phyloP scores from a whole-genome alignment of 352 stramenopile genomes.

The Pythium phragmiticola region DNA sequence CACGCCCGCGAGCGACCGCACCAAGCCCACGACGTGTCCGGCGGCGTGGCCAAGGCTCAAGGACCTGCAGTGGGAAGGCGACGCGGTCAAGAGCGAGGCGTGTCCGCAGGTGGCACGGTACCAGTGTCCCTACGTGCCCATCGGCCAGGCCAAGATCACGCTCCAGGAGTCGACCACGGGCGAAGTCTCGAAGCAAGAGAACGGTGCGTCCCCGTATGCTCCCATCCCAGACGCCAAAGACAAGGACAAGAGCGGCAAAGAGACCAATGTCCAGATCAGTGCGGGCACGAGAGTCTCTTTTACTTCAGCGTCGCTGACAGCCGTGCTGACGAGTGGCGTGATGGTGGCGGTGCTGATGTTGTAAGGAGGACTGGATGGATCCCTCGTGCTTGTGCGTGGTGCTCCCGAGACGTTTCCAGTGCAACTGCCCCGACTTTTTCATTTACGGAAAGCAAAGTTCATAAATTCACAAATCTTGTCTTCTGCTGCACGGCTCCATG shows the following conservation, averaged over 20 bases:
- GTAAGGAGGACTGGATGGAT: background rate
- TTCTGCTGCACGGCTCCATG: background rate
- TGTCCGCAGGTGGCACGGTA: conserved; percentile 32
- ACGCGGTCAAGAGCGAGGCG: conserved; percentile 5
- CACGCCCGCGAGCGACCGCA: conserved; percentile 20
- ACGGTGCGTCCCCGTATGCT: background rate
- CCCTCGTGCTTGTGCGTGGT: too few species aligned
- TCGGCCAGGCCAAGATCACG: conserved; percentile 1
- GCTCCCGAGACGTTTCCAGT: too few species aligned
- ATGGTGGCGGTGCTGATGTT: background rate
- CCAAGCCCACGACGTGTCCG: conserved; percentile 20
- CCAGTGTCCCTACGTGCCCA: conserved; percentile 37
- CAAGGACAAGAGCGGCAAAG: background rate
- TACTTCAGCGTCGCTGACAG: background rate
- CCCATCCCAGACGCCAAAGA: background rate
- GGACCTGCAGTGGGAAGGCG: conserved; percentile 32
- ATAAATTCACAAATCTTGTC: too few species aligned
- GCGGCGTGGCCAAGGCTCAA: conserved; percentile 26
- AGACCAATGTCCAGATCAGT: background rate
- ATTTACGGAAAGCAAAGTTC: too few species aligned
- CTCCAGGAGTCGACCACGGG: background rate
- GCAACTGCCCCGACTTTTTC: too few species aligned
- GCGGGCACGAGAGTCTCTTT: background rate
- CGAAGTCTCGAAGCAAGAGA: background rate
- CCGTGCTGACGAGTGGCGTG: background rate